Evolutionary conservation across 140 eudicot species (phyloP), one percentile per base, ranked within the genome.

Genomic region (Flaveria floridana): DNA sequence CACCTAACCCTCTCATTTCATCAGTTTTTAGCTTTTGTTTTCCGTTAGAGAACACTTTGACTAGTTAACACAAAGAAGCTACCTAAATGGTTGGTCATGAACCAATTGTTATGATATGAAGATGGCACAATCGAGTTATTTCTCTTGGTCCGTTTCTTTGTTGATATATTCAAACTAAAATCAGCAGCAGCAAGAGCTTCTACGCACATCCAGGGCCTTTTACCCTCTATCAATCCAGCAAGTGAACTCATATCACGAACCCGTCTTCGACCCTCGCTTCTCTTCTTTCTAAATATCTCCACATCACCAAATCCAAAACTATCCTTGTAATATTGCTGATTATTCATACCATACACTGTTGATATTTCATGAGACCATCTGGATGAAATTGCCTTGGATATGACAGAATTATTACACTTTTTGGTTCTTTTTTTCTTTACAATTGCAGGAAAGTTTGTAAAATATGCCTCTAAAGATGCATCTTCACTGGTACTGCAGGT

Each of bases 341-440:
- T 77, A 25, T 10, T 59, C 39, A 74, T 19, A 65, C 48, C 74
- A 67, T 63, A 42, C 23, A 69, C 16, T 39, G 58, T 50, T 73
- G 75, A 46, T 3, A 28, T 41, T 37, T 20, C 70, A 26, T 66
- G 44, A 47, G 74, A 79, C 83, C 74, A 44, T 76, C 73, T 23
- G 59, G 83, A 46, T 62, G 81, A 57, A 59, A 68, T 47, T 12
- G 79, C 62, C 82, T 78, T 81, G 67, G 84, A 66, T 72, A 78
- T 47, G 16, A 56, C 68, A 13, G 81, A 59, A 48, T 50, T 77
- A 6, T 76, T 59, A 74, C 30, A 72, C 79, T 79, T 82, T 82
- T 83, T 89, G 4, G 86, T 91, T 83, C 97, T 88, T 80, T 83
- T 91, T 80, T 82, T 91, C 85, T 91, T 95, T 66, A 63, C 66